phyloP scores from a whole-genome alignment of 495 filamentous ascomycete genomes.

The Aspergillus ostianus region DNA sequence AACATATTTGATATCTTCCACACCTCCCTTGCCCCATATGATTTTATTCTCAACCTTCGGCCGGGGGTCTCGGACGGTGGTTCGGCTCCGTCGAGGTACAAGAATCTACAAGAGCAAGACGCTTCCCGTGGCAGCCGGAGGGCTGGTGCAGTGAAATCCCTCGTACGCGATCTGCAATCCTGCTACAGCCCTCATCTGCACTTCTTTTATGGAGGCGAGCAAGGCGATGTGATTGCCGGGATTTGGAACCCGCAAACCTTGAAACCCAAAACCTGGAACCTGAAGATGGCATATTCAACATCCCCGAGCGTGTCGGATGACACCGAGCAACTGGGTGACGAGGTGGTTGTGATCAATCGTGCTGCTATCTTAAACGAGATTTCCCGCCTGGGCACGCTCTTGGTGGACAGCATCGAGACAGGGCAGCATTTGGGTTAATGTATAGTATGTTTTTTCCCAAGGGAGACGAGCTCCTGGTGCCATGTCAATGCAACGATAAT shows the following conservation, averaged over 20 bases:
- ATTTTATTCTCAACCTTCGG: constrained; percentile 76
- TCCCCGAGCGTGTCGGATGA: constrained; percentile 41
- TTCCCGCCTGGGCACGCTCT: constrained; percentile 41
- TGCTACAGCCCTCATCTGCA: constrained; percentile 63
- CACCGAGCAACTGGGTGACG: constrained; percentile 18
- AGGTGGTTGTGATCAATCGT: constrained; percentile 64
- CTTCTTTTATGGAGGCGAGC: constrained; percentile 66
- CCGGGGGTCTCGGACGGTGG: constrained; percentile 37
- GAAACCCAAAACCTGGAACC: constrained; percentile 56
- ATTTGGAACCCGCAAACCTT: constrained; percentile 74
- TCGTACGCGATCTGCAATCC: constrained; percentile 59
- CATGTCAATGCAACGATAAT: neutral
- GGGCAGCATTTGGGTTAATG: constrained; percentile 7
- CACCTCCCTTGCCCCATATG: constrained; percentile 68
- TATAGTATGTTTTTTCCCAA: constrained; percentile 15
- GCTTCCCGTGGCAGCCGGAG: constrained; percentile 21
- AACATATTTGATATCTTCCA: constrained; percentile 65
- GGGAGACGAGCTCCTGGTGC: neutral
- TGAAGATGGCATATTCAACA: constrained; percentile 68
- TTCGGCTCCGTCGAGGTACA: constrained; percentile 52
- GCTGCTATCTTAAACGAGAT: constrained; percentile 79
- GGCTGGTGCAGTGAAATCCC: constrained; percentile 43
- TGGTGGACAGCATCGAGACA: constrained; percentile 44
- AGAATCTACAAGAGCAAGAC: constrained; percentile 58
- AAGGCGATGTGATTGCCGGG: constrained; percentile 62